Evolutionary conservation across 1,139 yeast genomes (phyloP).

Genomic region (Candida smagusa): DNA sequence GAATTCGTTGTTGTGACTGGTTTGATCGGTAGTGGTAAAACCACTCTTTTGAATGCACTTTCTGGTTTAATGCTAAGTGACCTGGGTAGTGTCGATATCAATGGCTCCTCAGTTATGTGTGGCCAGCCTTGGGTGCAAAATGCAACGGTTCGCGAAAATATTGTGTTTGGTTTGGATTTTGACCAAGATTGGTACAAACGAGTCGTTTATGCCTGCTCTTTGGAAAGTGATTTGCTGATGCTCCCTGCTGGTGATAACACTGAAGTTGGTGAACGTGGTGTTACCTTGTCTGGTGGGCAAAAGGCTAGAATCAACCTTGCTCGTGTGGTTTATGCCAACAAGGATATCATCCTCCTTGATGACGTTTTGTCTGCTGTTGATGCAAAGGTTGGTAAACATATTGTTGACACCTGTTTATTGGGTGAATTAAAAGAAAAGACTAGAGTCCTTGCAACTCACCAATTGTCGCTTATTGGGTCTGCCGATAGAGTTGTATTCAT

Average conservation of each 20-base stretch:
- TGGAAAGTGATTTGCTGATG: conserved; percentile 34
- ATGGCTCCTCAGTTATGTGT: conserved; percentile 43
- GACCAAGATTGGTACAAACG: conserved; percentile 51
- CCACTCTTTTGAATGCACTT: conserved; percentile 45
- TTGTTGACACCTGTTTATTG: conserved; percentile 12
- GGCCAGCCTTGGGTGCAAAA: conserved; percentile 52
- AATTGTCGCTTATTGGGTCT: conserved; percentile 14
- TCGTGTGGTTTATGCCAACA: conserved; percentile 15
- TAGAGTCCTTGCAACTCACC: conserved; percentile 18
- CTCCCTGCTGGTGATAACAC: conserved; percentile 16
- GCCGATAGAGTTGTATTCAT: conserved; percentile 16
- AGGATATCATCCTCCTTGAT: conserved; percentile 14
- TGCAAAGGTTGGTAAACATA: conserved; percentile 18
- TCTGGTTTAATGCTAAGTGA: conserved; percentile 46
- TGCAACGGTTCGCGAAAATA: conserved; percentile 48
- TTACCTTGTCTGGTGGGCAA: conserved; percentile 19
- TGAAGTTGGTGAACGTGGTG: conserved; percentile 19
- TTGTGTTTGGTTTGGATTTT: conserved; percentile 61
- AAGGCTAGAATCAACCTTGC: conserved; percentile 20
- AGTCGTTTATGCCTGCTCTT: conserved; percentile 60
- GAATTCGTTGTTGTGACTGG: conserved; percentile 48
- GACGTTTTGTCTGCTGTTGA: conserved; percentile 19
- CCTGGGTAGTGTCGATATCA: conserved; percentile 35
- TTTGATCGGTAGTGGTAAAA: conserved; percentile 48
- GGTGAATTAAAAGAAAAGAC: conserved; percentile 15